Base-by-base conservation (phyloP, 108 stramenopile genomes). In the Skeletonema menzelii region DNA sequence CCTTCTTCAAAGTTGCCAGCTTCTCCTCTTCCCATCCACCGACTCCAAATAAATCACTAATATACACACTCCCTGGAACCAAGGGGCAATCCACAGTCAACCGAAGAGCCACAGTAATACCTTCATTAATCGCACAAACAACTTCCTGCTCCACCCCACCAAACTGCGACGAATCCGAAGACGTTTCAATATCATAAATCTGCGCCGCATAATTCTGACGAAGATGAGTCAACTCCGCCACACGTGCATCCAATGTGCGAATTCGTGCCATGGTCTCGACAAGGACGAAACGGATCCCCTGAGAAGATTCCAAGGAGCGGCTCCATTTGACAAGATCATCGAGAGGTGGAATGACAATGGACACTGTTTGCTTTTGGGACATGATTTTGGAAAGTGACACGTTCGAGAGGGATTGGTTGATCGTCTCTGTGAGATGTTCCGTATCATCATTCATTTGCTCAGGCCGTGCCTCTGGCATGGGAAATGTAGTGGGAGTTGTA, bases 91-190 rank as follows among this genome's bases (percentile, higher is more conserved):
- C 87, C 5, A 68, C 59, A 2, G 75, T 67, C 3, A 87, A 63
- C 3, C 84, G 76, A 22, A 89, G 47, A 47, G 86, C 85, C 7
- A 89, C 74, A 35, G 86, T 82, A 47, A 89, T 85, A 6, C 88
- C 88, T 12, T 87, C 84, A 56, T 83, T 83, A 27, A 89, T 69
- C 46, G 82, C 83, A 63, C 86, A 87, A 4, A 87, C 85, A 6
- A 89, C 86, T 59, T 85, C 85, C 74, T 87, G 83, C 32, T 87
- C 86, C 27, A 58, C 73, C 3, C 76, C 77, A 11, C 76, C 76
- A 46, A 63, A 67, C 5, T 28, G 32, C 59, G 69, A 40, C 14
- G 47, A n/a, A 3, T 37, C 46, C 11, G 8, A 15, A 22, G 11
- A 12, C 4, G 40, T 31, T 0, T 66, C 73, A 8, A 69, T 63